phyloP scores from a whole-genome alignment of 1,284 basidiomycete species.

The Microbotryum lychnidis-dioicae region DNA sequence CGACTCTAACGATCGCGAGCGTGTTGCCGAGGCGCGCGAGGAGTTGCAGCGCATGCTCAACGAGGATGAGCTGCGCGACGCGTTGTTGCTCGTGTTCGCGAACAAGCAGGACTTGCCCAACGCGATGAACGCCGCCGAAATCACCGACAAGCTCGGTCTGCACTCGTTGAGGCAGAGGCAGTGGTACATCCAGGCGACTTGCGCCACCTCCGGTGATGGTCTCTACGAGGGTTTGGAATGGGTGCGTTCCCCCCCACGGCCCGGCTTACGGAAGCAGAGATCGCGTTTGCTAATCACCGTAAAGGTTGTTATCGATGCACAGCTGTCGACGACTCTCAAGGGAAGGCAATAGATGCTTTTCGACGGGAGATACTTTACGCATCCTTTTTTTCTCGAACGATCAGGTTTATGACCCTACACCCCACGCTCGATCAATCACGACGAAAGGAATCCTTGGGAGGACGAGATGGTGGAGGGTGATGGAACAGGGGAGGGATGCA shows the following conservation, averaged over 20 bases:
- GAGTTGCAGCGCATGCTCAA: conserved; percentile 99
- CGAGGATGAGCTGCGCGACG: conserved; percentile 98
- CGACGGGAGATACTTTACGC: not conserved
- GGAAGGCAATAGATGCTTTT: conserved; percentile 25
- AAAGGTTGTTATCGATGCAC: not conserved
- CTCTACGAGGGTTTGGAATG: conserved; percentile 92
- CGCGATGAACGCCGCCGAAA: conserved; percentile 99
- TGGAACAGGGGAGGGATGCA: not conserved
- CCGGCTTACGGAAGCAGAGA: too few relatives aligned
- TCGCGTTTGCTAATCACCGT: not conserved
- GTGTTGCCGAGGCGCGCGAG: conserved; percentile 97
- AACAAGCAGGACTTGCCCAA: conserved; percentile 99
- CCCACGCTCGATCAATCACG: not conserved
- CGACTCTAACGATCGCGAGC: conserved; percentile 99
- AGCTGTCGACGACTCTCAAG: conserved; percentile 45
- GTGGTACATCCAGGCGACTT: conserved; percentile 99
- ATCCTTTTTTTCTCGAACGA: not conserved
- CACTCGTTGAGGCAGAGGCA: conserved; percentile 93
- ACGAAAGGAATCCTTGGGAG: too few relatives aligned
- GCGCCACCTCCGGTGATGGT: conserved; percentile 97
- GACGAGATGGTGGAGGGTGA: not conserved
- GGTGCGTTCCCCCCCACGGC: conserved; percentile 8
- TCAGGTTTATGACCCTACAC: not conserved
- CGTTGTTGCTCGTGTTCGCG: conserved; percentile 95
- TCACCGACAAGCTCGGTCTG: conserved; percentile 98